Conservation (phyloP, 495 filamentous ascomycete genomes). For the Friedmanniomyces simplex region DNA sequence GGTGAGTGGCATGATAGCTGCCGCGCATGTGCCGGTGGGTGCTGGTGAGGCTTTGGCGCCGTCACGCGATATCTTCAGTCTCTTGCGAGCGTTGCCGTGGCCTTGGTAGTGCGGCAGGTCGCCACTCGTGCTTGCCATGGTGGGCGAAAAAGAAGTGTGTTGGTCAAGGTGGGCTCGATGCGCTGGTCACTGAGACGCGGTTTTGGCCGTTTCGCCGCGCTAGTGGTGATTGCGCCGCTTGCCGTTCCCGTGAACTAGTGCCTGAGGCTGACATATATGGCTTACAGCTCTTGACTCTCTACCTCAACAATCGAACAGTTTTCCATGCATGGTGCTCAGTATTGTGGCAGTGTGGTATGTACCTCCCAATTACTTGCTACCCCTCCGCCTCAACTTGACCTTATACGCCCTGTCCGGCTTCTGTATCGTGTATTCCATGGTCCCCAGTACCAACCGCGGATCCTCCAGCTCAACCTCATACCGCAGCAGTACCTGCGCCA, state of each 20-base stretch:
- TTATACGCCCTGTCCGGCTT: slow-evolving; percentile 19
- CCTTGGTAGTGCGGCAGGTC: not conserved
- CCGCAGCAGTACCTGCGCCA: slow-evolving; percentile 14
- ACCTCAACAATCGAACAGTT: too few relatives aligned
- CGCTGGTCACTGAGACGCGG: not conserved
- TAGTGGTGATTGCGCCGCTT: too few relatives aligned
- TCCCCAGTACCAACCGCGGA: slow-evolving; percentile 9
- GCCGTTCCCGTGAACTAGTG: too few relatives aligned
- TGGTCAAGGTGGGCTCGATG: not conserved
- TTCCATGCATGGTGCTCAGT: too few relatives aligned
- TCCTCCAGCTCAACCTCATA: slow-evolving; percentile 20
- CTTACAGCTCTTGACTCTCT: too few relatives aligned
- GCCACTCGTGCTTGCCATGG: not conserved
- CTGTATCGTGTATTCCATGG: slow-evolving; percentile 21
- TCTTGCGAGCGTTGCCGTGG: not conserved
- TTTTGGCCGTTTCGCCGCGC: too few relatives aligned
- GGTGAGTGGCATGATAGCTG: not conserved
- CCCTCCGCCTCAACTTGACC: slow-evolving; percentile 7
- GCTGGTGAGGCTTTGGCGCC: not conserved
- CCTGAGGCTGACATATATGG: too few relatives aligned
- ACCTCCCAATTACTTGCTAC: not conserved
- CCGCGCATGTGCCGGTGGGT: not conserved
- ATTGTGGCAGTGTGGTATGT: too few relatives aligned
- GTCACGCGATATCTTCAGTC: not conserved
- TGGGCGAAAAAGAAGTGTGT: not conserved